phyloP scores from a whole-genome alignment of 306 rosid genomes.

The Pyrus communis region DNA sequence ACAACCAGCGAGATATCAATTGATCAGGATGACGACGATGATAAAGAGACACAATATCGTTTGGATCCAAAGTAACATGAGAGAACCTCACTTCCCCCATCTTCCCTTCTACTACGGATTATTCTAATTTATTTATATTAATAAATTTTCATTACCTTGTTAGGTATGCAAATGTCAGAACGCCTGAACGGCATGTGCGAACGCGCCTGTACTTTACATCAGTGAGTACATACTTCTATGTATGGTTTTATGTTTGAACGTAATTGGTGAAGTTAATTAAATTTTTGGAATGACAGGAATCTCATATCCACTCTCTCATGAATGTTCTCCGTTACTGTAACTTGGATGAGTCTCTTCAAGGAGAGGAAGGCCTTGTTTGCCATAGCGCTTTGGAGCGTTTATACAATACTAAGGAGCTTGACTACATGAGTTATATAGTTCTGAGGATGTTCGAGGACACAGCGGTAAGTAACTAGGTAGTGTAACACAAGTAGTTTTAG shows the following conservation, averaged over 20 bases:
- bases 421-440: constrained; percentile 91
- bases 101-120: neutral
- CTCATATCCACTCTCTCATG: constrained; percentile 95
- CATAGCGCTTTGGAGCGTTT: constrained; percentile 62
- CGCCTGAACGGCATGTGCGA: constrained; percentile 95
- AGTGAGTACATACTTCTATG: constrained; percentile 41
- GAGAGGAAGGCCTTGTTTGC: constrained; percentile 73
- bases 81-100: neutral
- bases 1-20: constrained; percentile 42
- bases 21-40: constrained; percentile 94
- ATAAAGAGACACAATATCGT: constrained; percentile 92
- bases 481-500: neutral
- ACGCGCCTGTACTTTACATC: constrained; percentile 98
- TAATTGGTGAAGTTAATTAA: neutral
- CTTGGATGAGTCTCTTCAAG: constrained; percentile 91
- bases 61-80: constrained; percentile 78
- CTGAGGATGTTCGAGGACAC: constrained; percentile 92
- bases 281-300: constrained; percentile 56
- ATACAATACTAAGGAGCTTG: constrained; percentile 77
- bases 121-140: neutral
- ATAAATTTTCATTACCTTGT: constrained; percentile 14
- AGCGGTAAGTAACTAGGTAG: constrained; percentile 41
- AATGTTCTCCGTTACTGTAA: constrained; percentile 95
- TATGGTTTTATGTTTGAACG: neutral
- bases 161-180: constrained; percentile 97